Evolutionary conservation across 345 rosid genomes (phyloP).

Genomic region (Eucalyptus urophylla): DNA sequence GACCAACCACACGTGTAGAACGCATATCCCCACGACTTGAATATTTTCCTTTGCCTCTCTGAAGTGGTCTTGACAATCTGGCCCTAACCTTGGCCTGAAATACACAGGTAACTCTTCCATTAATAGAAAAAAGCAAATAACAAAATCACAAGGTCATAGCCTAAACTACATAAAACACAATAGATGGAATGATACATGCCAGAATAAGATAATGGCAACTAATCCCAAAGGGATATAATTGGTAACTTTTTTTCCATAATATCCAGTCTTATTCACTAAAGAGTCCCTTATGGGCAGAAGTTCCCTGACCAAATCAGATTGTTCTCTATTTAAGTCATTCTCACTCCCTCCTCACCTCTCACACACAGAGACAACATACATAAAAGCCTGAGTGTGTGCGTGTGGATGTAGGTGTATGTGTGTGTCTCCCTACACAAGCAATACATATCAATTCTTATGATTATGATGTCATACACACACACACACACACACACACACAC

Average conservation of each 20-base stretch:
- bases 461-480: neutral
- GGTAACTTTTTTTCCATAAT: neutral
- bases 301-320: neutral
- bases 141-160: neutral
- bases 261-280: neutral
- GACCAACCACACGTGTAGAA: conserved; percentile 48
- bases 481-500: neutral
- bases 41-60: conserved; percentile 65
- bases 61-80: conserved; percentile 89
- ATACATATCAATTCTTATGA: neutral
- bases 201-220: neutral
- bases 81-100: conserved; percentile 92
- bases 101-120: neutral
- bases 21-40: conserved; percentile 43
- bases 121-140: neutral
- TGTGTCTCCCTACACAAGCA: neutral
- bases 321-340: neutral
- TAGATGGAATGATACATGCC: neutral
- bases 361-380: neutral
- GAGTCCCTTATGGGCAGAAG: neutral
- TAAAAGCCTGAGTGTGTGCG: neutral
- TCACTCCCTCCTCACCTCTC: neutral
- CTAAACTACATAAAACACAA: neutral
- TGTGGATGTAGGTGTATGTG: neutral
- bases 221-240: neutral